Base-by-base conservation (phyloP, 108 stramenopile species). In the Bacterosira constricta region DNA sequence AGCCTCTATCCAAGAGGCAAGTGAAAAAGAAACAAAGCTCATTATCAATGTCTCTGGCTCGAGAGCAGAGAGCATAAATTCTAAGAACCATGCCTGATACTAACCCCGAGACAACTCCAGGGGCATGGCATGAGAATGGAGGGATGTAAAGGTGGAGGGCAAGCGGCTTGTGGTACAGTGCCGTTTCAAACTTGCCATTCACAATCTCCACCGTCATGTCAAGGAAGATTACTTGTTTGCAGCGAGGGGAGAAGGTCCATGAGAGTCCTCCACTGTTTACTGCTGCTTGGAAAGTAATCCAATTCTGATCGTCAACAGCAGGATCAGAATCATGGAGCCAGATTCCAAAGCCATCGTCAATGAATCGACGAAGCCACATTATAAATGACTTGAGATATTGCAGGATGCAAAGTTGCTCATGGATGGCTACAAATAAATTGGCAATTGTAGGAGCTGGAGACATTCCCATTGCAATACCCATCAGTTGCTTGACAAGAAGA, bases 381-480 rank as follows among this genome's bases (percentile, higher is more conserved):
- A 44, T 17, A 5, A 17, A 17, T 44, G 42, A 44, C 17, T 13
- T 13, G 17, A 44, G 42, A 44, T n/a, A 44, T 44, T 44, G 13
- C 17, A 2, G 17, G n/a, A 44, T 17, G 5, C 17, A 17, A 13
- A 44, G 5, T 44, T 44, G n/a, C 17, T 44, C 42, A 5, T 44
- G 17, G 17, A 44, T 44, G 2, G 42, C 42, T 17, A 44, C 42
- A 6, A 17, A 44, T 17, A 44, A 17, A 44, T 44, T 44, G 42
- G 42, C 42, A 5, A 44, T 44, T 13, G 42, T 44, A 17, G 42
- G 42, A 17, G 42, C 42, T 44, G 42, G 42, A 17, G 54, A 34
- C 32, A 34, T 55, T 13, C 54, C 54, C 54, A 55, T 55, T 20
- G 54, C 54, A 34, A 30, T 32, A 15, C 54, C 54, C 13, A 15